A percentile compares a stretch with the other conserved stretches of the same genome.
Conservation (phyloP, 2,329 filamentous ascomycete species). For the Hirsutella minnesotensis region DNA sequence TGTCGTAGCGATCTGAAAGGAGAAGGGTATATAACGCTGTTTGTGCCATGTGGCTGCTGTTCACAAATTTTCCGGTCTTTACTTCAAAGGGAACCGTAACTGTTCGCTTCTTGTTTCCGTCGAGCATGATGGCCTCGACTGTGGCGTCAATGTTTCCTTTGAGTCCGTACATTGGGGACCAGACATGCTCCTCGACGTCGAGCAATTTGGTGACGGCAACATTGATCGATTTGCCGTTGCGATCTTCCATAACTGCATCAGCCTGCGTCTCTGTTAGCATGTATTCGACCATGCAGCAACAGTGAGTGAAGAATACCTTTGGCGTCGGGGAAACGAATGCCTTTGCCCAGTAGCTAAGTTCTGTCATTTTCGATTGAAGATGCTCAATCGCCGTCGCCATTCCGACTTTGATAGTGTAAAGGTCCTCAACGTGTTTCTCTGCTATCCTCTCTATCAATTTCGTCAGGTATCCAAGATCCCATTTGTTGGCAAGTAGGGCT, state of each 20-base stretch:
- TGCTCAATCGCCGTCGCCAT: constrained; percentile 64
- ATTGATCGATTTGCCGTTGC: constrained; percentile 61
- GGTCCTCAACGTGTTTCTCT: constrained; percentile 71
- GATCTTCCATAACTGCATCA: constrained; percentile 66
- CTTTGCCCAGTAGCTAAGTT: constrained; percentile 72
- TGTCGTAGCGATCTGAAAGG: constrained; percentile 87
- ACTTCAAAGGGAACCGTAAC: constrained; percentile 89
- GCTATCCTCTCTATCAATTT: constrained; percentile 56
- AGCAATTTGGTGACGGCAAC: constrained; percentile 89
- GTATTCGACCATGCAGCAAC: background rate
- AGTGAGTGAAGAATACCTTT: constrained; percentile 32
- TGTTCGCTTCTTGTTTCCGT: constrained; percentile 52
- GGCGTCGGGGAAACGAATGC: constrained; percentile 65
- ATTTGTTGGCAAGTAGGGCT: constrained; percentile 70
- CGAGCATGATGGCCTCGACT: constrained; percentile 72
- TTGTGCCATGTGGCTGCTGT: constrained; percentile 76
- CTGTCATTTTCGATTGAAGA: constrained; percentile 69
- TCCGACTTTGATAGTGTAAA: constrained; percentile 77
- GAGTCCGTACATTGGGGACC: constrained; percentile 94
- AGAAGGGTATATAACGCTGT: constrained; percentile 90
- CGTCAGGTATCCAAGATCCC: constrained; percentile 59
- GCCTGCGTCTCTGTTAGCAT: constrained; percentile 29
- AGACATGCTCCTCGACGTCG: constrained; percentile 94
- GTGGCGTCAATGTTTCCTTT: constrained; percentile 98
- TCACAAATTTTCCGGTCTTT: constrained; percentile 83